These are phyloP conservation scores for Hyaloscypha variabilis DNA, from an alignment of 495 filamentous ascomycete species.

Conservation along the genomic window DNA sequence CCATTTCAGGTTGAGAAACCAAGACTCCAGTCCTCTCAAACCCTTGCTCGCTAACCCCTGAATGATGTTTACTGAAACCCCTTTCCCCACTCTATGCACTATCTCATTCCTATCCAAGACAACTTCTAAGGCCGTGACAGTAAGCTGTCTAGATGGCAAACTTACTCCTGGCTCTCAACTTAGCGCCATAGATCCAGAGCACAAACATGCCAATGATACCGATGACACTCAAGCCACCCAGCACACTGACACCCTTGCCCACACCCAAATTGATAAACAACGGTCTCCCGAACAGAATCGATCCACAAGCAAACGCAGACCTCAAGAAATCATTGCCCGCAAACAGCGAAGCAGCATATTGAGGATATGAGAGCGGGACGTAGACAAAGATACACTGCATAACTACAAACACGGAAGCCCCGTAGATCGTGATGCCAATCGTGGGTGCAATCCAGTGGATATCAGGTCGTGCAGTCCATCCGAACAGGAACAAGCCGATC, in stretches of 20 bases:
- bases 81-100: neutral
- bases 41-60: neutral
- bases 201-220: constrained; percentile 59
- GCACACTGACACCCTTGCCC: constrained; percentile 53
- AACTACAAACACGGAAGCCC: constrained; percentile 41
- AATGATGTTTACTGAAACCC: no score
- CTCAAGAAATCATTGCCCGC: constrained; percentile 64
- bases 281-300: constrained; percentile 58
- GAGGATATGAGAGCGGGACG: constrained; percentile 61
- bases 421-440: constrained; percentile 62
- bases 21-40: neutral
- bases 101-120: neutral
- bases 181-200: constrained; percentile 55
- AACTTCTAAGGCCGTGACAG: neutral
- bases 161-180: constrained; percentile 46
- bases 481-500: constrained; percentile 65
- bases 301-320: constrained; percentile 56
- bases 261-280: constrained; percentile 62
- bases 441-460: constrained; percentile 66
- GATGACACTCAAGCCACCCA: constrained; percentile 57
- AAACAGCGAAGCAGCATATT: constrained; percentile 64
- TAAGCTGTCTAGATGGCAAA: constrained; percentile 38
- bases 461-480: constrained; percentile 55
- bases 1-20: neutral
- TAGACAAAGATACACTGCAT: constrained; percentile 70